Evolutionary conservation across 2,329 filamentous ascomycete species (phyloP), one percentile per base, ranked within the genome.

Genomic region (Ophiostoma himal-ulmi): DNA sequence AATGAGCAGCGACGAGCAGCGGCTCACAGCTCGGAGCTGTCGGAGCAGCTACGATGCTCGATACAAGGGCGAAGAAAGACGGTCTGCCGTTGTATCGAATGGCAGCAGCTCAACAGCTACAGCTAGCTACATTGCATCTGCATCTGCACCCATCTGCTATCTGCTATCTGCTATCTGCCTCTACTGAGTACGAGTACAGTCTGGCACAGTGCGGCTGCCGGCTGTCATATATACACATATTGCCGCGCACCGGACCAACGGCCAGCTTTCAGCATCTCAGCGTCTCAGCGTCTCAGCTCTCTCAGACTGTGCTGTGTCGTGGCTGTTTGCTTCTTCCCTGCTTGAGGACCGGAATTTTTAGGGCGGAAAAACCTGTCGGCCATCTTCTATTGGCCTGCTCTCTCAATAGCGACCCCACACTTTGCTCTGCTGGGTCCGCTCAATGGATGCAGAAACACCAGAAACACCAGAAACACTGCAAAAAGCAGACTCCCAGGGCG

Each of bases 281-380:
- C 30, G 3, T 30, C 30, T 57, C 22, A 57, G 52, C 52, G 52
- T 26, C 52, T 54, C 52, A 30, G 65, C 39, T 30, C 22, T 30
- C 22, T 41, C 17, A 36, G 14, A 13, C 60, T 36, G 30, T n/a
- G 30, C 44, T 64, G 11, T 64, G 60, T 37, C 60, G 30, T 64
- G 60, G 34, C 39, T 22, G 60, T 67, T 52, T 57, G 69, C 69
- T 70, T 68, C 72, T 73, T 67, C 69, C 70, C 44, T 48, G 44
- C 41, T 41, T 39, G 37, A 20, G 7, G 22, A 69, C 73, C 73
- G 73, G 73, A 71, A 74, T 71, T 74, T 74, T 73, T 72, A 74
- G 73, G 73, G 71, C 73, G 73, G 68, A 73, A 73, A 74, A 73
- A 73, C 69, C 69, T 70, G 70, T 64, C 48, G 36, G 36, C 26